Base-by-base conservation (phyloP, 2,329 filamentous ascomycete genomes). In the Xylaria hypoxylon region DNA sequence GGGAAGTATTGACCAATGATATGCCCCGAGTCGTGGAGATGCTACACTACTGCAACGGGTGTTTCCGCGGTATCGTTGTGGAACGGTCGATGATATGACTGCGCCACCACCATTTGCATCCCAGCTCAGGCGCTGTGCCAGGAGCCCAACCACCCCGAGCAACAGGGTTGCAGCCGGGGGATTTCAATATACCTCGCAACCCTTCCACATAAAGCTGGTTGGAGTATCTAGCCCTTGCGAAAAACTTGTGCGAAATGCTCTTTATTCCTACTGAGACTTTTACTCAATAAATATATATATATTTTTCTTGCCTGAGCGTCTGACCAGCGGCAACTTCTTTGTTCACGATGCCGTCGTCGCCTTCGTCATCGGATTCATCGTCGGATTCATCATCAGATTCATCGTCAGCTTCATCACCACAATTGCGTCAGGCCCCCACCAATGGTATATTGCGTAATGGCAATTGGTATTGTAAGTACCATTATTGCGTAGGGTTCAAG, bases 401-500 rank as follows among this genome's bases (percentile, higher is more conserved):
- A 51, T 56, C 50, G 17, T 47, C 67, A 11, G 56, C 70, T 10
- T 45, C 62, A 44, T 35, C 65, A n/a, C 52, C 62, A 15, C 26
- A 10, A 35, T 35, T 48, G 17, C 7, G 52, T 38, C 28, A 66
- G 44, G 31, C 42, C 15, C n/a, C 62, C 48, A 62, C 70, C 35
- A 68, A 64, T 24, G 79, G 78, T 10, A 64, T 74, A 31, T 77
- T 78, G 50, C 67, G 68, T 40, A 73, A 77, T 64, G 77, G 77
- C 2, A 75, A 76, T 35, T 84, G 81, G 81, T 74, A 79, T 52
- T 84, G 82, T 75, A 70, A 66, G 74, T 72, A n/a, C n/a, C n/a
- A 5, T 6, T 8, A 1, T 42, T 5, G 6, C 35, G 33, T 55
- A 26, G 15, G n/a, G 28, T 35, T 28, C n/a, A 8, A 19, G 8